These are phyloP conservation scores for Fusarium sp. DNA, from an alignment of 2,329 filamentous ascomycete genomes.

Conservation along the genomic window DNA sequence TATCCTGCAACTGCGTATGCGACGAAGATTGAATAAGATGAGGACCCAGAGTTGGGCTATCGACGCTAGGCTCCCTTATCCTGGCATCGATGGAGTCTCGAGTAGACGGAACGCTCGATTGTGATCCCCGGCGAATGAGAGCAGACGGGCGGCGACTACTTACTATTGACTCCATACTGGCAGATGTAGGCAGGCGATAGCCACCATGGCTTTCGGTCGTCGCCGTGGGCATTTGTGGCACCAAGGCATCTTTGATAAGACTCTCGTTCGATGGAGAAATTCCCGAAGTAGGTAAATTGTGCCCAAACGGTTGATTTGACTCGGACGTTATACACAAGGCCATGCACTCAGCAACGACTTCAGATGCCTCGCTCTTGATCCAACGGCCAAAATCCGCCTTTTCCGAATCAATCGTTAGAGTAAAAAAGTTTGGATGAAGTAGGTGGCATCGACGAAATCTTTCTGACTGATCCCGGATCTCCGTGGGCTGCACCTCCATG, in stretches of 20 bases:
- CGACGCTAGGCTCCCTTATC: constrained; percentile 56
- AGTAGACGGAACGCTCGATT: constrained; percentile 64
- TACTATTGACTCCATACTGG: constrained; percentile 59
- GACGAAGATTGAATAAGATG: constrained; percentile 62
- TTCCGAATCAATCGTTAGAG: constrained; percentile 82
- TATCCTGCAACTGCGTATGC: constrained; percentile 69
- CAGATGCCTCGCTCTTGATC: constrained; percentile 82
- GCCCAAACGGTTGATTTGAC: constrained; percentile 43
- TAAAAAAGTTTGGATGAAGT: constrained; percentile 87
- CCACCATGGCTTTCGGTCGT: constrained; percentile 53
- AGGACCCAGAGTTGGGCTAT: constrained; percentile 74
- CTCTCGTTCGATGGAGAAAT: constrained; percentile 48
- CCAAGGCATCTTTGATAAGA: constrained; percentile 51
- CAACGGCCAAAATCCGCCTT: constrained; percentile 81
- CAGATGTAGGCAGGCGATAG: constrained; percentile 68
- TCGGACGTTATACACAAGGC: constrained; percentile 65
- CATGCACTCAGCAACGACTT: constrained; percentile 84
- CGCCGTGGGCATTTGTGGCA: constrained; percentile 57
- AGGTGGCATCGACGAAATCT: constrained; percentile 79
- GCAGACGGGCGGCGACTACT: constrained; percentile 55
- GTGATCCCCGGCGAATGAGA: constrained; percentile 58
- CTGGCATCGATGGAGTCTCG: constrained; percentile 55
- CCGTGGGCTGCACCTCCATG: constrained; percentile 81
- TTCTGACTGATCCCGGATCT: constrained; percentile 82
- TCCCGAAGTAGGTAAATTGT: constrained; percentile 39